Evolutionary conservation across 192 early-diverging fungal species (phyloP).

Genomic region (Rhizophagus clarus): DNA sequence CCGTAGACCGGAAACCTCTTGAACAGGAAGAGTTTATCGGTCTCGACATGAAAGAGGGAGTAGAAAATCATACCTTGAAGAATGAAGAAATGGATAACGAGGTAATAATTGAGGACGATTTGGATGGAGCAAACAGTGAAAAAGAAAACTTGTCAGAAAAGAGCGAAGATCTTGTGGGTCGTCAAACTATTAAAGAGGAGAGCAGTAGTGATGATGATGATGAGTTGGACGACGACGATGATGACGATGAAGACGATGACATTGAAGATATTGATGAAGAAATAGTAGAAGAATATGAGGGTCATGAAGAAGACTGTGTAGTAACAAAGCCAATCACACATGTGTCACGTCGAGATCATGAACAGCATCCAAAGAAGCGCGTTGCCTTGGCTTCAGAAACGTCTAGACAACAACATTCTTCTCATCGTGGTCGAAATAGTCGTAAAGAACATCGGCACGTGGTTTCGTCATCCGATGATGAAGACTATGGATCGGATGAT

Average conservation of each 20-base stretch:
- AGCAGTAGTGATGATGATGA: constrained; percentile 39
- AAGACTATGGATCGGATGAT: constrained; percentile 29
- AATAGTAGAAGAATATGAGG: constrained; percentile 14
- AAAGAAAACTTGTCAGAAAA: constrained; percentile 3
- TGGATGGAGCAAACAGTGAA: constrained; percentile 2
- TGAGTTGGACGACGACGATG: constrained; percentile 38
- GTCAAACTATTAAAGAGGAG: background rate
- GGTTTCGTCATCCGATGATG: constrained; percentile 27
- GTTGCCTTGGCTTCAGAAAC: constrained; percentile 31
- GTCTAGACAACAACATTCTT: constrained; percentile 24
- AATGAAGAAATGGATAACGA: constrained; percentile 8
- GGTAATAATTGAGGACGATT: background rate
- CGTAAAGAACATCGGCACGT: constrained; percentile 7
- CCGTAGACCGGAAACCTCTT: constrained; percentile 10
- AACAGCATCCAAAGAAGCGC: constrained; percentile 27
- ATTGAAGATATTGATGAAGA: constrained; percentile 33
- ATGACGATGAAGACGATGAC: constrained; percentile 37
- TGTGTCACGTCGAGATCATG: constrained; percentile 10
- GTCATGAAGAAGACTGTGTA: constrained; percentile 24
- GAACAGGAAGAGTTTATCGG: constrained; percentile 2
- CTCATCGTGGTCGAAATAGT: constrained; percentile 12
- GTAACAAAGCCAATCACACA: constrained; percentile 29
- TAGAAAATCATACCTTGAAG: background rate
- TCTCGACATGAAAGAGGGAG: background rate
- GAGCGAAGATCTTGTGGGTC: background rate